Conservation (phyloP, 331 rosid species). For the Malus hybrid region DNA sequence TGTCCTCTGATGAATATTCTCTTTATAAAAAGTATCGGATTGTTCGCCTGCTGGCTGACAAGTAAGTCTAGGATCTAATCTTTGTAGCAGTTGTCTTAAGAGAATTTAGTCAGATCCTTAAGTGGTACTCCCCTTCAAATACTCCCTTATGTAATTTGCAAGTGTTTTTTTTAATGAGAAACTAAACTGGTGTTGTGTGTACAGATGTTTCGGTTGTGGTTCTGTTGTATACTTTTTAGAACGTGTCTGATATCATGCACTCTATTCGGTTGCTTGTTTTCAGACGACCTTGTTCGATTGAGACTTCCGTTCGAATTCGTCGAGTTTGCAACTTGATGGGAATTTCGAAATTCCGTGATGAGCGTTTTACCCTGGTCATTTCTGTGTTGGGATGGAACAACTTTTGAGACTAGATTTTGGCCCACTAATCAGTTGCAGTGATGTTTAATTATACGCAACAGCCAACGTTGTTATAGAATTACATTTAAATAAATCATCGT, state of each 20-base stretch:
- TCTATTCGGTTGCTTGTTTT: not conserved
- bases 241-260: not conserved
- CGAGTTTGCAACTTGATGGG: not conserved
- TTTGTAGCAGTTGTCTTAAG: conserved; percentile 14
- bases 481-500: not conserved
- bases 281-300: not conserved
- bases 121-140: not conserved
- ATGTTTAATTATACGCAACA: not conserved
- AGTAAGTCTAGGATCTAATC: conserved; percentile 14
- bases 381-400: not conserved
- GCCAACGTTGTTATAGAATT: not conserved
- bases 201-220: not conserved
- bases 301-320: not conserved
- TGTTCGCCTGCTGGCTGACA: conserved; percentile 9
- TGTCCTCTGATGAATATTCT: not conserved
- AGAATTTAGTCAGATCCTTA: not conserved
- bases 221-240: not conserved
- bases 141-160: not conserved
- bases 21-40: not conserved
- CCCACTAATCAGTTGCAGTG: not conserved
- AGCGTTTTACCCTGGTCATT: too few relatives aligned
- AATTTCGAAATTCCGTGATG: not conserved
- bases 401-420: not conserved
- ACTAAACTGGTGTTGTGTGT: not conserved
- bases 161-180: not conserved